Base-by-base conservation (phyloP, 2,329 filamentous ascomycete species). In the Passalora sequoiae region DNA sequence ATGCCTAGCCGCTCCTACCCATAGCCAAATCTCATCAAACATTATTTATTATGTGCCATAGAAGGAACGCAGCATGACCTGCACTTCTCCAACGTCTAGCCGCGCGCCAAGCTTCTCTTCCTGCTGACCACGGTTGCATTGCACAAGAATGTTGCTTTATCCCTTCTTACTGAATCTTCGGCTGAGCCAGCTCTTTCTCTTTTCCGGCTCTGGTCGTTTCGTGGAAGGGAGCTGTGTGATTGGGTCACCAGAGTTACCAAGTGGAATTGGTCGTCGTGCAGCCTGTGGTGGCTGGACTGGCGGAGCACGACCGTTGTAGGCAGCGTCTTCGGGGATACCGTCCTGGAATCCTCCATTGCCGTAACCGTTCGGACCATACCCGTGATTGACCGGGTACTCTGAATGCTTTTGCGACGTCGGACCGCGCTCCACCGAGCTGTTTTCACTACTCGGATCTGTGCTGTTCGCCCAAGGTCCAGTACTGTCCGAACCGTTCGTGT, bases 401-500 rank as follows among this genome's bases (percentile, higher is more conserved):
- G 50, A 45, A 40, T 54, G 40, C 29, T 46, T 42, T n/a, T 41
- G 36, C 4, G 43, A 42, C 6, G 51, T 31, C 3, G 50, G 47
- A 20, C 29, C 38, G 33, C 39, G 82, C 61, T 95, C 87, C 55
- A 94, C 79, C 1, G 88, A 94, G 69, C 87, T 94, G 68, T 94
- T 94, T 61, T 95, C 86, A 61, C 89, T 95, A 69, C 86, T 92
- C 70, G 86, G 89, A 61, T 95, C 89, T 47, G 88, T 94, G 53
- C 83, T 83, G 65, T 92, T 89, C 43, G 81, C 83, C 60, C 78
- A 82, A 9, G 81, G 81, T 45, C 95, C 89, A 40, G 72, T 72
- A 41, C 71, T 80, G 51, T 83, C 80, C 55, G 79, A 84, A 38
- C 81, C 85, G 59, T 81, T 86, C 16, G 81, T 83, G 8, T 81